Evolutionary conservation across 768 basidiomycete genomes (phyloP).

Genomic region (Melanogaster broomeanus): DNA sequence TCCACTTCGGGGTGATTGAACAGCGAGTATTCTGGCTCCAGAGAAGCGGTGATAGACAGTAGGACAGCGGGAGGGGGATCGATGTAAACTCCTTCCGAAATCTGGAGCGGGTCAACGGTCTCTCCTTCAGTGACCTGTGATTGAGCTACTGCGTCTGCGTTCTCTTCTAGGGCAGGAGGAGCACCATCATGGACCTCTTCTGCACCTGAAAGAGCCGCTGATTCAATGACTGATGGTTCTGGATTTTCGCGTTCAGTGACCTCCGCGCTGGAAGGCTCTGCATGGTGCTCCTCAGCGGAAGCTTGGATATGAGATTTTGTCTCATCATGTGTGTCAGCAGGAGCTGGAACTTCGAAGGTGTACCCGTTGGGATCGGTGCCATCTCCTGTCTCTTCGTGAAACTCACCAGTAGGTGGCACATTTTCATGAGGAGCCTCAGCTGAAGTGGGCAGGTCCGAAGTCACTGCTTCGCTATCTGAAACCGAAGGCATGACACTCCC

Average conservation of each 20-base stretch:
- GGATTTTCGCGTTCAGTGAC: constrained; percentile 10
- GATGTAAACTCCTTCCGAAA: constrained; percentile 69
- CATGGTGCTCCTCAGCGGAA: constrained; percentile 1
- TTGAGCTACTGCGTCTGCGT: constrained; percentile 9
- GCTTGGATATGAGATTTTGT: constrained; percentile 2
- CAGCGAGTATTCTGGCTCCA: constrained; percentile 45
- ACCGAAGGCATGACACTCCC: constrained; percentile 7
- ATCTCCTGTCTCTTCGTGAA: constrained; percentile 14
- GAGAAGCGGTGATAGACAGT: constrained; percentile 43
- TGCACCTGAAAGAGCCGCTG: constrained; percentile 2
- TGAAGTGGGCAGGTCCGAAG: constrained; percentile 6
- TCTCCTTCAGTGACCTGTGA: constrained; percentile 11
- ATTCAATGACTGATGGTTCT: constrained; percentile 10
- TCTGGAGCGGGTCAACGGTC: constrained; percentile 51
- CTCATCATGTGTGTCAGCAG: constrained; percentile 4
- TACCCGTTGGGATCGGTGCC: constrained; percentile 1
- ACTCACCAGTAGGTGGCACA: constrained; percentile 18
- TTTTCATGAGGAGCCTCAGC: constrained; percentile 7
- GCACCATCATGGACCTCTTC: constrained; percentile 7
- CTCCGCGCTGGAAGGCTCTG: constrained; percentile 3
- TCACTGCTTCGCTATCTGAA: neutral
- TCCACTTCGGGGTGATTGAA: constrained; percentile 54
- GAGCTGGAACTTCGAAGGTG: constrained; percentile 4
- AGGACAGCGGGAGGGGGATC: constrained; percentile 75
- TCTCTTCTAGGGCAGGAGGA: constrained; percentile 9